phyloP scores from a whole-genome alignment of 2,329 filamentous ascomycete species.

The Magnaporthiopsis poae region DNA sequence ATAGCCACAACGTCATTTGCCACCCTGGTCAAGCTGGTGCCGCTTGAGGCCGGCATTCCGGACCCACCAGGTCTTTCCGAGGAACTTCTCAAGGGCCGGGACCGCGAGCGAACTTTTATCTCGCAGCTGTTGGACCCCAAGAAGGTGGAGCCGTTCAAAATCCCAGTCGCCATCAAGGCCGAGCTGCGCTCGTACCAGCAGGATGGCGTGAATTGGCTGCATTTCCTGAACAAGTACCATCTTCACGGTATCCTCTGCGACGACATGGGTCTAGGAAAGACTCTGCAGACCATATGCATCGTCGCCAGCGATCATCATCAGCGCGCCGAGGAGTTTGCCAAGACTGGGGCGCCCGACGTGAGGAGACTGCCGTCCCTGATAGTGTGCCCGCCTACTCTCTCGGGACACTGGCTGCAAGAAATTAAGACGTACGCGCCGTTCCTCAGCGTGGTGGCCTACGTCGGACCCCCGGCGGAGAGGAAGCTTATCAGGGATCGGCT shows the following conservation, averaged over 20 bases:
- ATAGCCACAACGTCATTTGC: constrained; percentile 95
- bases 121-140: constrained; percentile 91
- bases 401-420: constrained; percentile 97
- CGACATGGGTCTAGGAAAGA: constrained; percentile 98
- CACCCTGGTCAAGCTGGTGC: constrained; percentile 91
- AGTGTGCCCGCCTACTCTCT: constrained; percentile 89
- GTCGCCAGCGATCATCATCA: constrained; percentile 95
- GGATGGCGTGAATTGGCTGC: constrained; percentile 96
- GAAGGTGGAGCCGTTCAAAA: constrained; percentile 87
- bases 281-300: constrained; percentile 91
- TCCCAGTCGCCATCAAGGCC: constrained; percentile 94
- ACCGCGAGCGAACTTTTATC: constrained; percentile 92
- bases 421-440: constrained; percentile 94
- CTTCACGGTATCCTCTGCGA: constrained; percentile 97
- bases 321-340: constrained; percentile 79
- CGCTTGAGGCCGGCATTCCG: constrained; percentile 90
- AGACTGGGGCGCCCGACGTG: constrained; percentile 67
- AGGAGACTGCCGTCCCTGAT: constrained; percentile 81
- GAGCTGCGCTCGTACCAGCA: constrained; percentile 95
- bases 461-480: constrained; percentile 77
- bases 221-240: constrained; percentile 96
- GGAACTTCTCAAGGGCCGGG: constrained; percentile 77
- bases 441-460: constrained; percentile 78
- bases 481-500: constrained; percentile 60
- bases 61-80: constrained; percentile 88